A percentile compares a stretch with the other conserved stretches of the same genome.
Conservation (phyloP, 2,329 filamentous ascomycete species). For the Phaeosphaeriaceae sp. region DNA sequence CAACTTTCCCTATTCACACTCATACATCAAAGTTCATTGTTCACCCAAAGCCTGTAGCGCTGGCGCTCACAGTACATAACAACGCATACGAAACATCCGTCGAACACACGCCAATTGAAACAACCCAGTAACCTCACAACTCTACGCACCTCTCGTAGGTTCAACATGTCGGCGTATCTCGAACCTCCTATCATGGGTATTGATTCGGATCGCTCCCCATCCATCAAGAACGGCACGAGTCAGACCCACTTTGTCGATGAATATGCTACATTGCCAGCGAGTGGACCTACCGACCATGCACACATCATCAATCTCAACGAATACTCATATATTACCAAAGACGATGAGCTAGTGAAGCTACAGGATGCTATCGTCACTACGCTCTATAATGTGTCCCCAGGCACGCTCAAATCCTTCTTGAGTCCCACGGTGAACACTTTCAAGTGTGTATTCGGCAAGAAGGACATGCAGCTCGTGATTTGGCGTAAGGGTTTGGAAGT, state of each 20-base stretch:
- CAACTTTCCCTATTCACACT: too few species aligned
- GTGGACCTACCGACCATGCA: background rate
- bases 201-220: background rate
- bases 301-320: conserved; percentile 17
- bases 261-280: conserved; percentile 10
- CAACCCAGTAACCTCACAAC: background rate
- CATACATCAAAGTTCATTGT: too few species aligned
- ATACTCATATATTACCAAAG: background rate
- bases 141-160: background rate
- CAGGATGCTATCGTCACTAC: conserved; percentile 26
- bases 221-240: background rate
- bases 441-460: conserved; percentile 21
- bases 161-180: background rate
- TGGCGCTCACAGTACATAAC: too few species aligned
- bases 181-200: conserved; percentile 5
- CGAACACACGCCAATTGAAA: background rate
- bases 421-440: conserved; percentile 15
- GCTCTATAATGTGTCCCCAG: conserved; percentile 12
- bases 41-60: too few species aligned
- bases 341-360: conserved; percentile 5
- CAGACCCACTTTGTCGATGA: conserved; percentile 6
- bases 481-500: conserved; percentile 29
- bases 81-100: too few species aligned
- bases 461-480: conserved; percentile 19
- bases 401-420: conserved; percentile 13